Evolutionary conservation across 2,329 filamentous ascomycete genomes (phyloP), one percentile per base, ranked within the genome.

Genomic region (Pestalotiopsis sp.): DNA sequence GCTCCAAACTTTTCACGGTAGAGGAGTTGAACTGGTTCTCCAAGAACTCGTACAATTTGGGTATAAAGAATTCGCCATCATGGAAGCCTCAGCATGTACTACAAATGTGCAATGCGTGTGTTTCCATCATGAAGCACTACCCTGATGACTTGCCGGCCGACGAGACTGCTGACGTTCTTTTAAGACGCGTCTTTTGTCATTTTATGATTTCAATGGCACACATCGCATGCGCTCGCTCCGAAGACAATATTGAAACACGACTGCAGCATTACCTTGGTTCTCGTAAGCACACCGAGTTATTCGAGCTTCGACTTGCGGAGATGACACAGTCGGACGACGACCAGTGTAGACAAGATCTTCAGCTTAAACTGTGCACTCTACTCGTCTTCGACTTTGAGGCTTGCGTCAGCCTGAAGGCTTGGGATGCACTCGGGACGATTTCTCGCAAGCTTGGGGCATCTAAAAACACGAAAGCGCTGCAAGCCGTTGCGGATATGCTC

Each of bases 1-100:
- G 81, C 9, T 78, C 80, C 39, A 87, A 80, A 70, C 68, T 85
- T 1, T 94, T 94, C 75, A 87, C 86, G 0, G 68, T 85, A 0
- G 77, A 84, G 3, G 94, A 97, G 73, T 83, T 97, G 3, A 87
- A 95, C 72, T 97, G 94, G 94, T 95, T 97, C 76, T 91, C 91
- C 49, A 91, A 91, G 71, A 95, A 93, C 71, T 87, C 92, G 1
- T 97, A 97, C 81, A 97, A 96, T 72, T 78, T 94, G 6, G 91
- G 90, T 0, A 79, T 95, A 4, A 88, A 90, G 69, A 84, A 91
- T 72, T 83, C 85, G 1, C 82, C 86, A 3, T 71, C 68, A 0
- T 91, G 91, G 84, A 77, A 86, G 27, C 83, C 90, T 1, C 76
- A 78, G 5, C 79, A 84, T 63, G 82, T 91, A 0, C 76, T 90